Conservation (phyloP, 2,329 filamentous ascomycete genomes). For the Kalmusia sp. region DNA sequence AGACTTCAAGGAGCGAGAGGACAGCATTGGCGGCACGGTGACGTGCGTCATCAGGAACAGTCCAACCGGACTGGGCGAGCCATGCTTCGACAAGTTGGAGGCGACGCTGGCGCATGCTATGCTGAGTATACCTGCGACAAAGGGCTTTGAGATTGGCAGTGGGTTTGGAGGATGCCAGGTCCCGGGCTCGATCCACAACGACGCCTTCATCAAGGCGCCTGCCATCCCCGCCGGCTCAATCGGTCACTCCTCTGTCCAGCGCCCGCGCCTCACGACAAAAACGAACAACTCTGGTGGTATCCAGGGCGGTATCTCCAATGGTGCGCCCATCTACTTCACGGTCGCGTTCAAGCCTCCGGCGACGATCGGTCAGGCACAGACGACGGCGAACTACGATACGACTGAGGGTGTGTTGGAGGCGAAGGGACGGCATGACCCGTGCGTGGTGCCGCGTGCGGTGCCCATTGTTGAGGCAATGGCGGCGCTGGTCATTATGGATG, state of each 20-base stretch:
- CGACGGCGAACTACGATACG: slow-evolving; percentile 80
- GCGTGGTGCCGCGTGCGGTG: slow-evolving; percentile 86
- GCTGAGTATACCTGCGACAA: slow-evolving; percentile 92
- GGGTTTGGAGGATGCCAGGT: slow-evolving; percentile 89
- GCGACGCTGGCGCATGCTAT: slow-evolving; percentile 91
- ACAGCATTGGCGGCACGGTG: slow-evolving; percentile 94
- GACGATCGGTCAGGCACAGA: slow-evolving; percentile 89
- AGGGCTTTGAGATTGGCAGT: slow-evolving; percentile 94
- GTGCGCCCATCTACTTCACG: slow-evolving; percentile 91
- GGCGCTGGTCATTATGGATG: slow-evolving; percentile 84
- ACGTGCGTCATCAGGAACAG: slow-evolving; percentile 91
- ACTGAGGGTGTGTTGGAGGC: slow-evolving; percentile 79
- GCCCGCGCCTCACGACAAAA: slow-evolving; percentile 77
- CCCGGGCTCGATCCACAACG: slow-evolving; percentile 89
- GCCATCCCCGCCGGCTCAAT: slow-evolving; percentile 55
- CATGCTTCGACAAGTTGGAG: slow-evolving; percentile 94
- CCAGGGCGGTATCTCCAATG: slow-evolving; percentile 94
- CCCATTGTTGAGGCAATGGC: slow-evolving; percentile 94
- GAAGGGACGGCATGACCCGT: slow-evolving; percentile 94
- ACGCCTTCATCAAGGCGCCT: slow-evolving; percentile 74
- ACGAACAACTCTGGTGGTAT: slow-evolving; percentile 96
- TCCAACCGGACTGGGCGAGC: slow-evolving; percentile 88
- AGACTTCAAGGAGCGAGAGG: slow-evolving; percentile 76
- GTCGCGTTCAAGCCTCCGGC: slow-evolving; percentile 95
- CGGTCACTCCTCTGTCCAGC: slow-evolving; percentile 40